Conservation (phyloP, 345 rosid species). For the Odontarrhena argentea region DNA sequence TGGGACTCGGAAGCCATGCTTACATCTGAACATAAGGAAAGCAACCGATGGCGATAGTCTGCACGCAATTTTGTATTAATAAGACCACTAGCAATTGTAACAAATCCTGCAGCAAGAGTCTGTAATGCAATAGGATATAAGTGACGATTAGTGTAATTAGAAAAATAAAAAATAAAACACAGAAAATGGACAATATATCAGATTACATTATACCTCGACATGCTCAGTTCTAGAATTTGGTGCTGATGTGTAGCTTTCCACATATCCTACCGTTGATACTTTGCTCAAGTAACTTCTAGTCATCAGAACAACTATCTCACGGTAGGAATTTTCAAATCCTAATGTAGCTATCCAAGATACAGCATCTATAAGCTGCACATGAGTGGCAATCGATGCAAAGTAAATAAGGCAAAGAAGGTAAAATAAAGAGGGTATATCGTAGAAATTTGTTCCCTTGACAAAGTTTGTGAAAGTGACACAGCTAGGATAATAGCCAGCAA, state of each 20-base stretch:
- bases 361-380: constrained; percentile 78
- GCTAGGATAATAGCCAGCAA: constrained; percentile 28
- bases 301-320: constrained; percentile 80
- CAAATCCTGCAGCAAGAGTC: constrained; percentile 99
- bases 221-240: constrained; percentile 79
- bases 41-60: constrained; percentile 89
- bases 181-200: constrained; percentile 34
- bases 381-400: constrained; percentile 24
- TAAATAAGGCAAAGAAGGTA: constrained; percentile 31
- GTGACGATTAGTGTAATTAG: constrained; percentile 52
- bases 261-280: constrained; percentile 62
- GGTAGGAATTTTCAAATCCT: constrained; percentile 87
- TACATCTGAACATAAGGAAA: constrained; percentile 96
- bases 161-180: constrained; percentile 28
- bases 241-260: constrained; percentile 68
- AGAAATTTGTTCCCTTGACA: not conserved
- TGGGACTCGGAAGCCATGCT: constrained; percentile 96
- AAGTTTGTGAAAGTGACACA: constrained; percentile 10
- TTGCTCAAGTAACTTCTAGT: constrained; percentile 72
- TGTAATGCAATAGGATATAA: constrained; percentile 59
- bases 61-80: constrained; percentile 70
- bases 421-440: constrained; percentile 14
- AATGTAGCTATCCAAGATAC: constrained; percentile 84
- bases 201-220: constrained; percentile 66
- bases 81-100: constrained; percentile 83